phyloP scores from a whole-genome alignment of 2,329 filamentous ascomycete species.

The Fusarium buxicola region DNA sequence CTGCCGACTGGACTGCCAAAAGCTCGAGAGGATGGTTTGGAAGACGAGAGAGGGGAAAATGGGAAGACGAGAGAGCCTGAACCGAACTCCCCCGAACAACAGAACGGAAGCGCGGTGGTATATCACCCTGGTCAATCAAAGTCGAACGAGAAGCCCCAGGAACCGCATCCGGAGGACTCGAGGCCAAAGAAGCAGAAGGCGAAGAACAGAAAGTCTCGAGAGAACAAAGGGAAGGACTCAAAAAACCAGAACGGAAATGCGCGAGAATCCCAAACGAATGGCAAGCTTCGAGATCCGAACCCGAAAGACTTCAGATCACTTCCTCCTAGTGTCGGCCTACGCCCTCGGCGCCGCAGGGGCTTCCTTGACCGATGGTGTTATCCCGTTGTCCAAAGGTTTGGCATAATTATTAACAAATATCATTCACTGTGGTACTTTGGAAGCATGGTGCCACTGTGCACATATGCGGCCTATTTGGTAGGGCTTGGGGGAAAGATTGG shows the following conservation, averaged over 20 bases:
- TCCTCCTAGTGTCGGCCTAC: not conserved
- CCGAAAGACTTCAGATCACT: not conserved
- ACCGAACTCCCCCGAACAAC: not conserved
- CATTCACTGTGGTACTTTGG: conserved; percentile 8
- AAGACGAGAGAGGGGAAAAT: not conserved
- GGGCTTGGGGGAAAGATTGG: not conserved
- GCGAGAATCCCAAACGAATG: not conserved
- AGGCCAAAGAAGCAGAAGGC: not conserved
- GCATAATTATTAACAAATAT: not conserved
- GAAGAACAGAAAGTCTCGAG: conserved; percentile 2
- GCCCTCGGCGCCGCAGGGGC: not conserved
- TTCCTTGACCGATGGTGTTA: not conserved
- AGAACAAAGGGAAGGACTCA: not conserved
- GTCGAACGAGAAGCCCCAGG: not conserved
- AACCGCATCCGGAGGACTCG: not conserved
- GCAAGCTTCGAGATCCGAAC: not conserved
- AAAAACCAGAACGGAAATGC: conserved; percentile 2
- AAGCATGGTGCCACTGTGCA: conserved; percentile 16
- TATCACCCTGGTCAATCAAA: not conserved
- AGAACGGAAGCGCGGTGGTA: not conserved
- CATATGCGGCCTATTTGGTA: conserved; percentile 3
- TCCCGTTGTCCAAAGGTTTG: not conserved
- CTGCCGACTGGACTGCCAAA: not conserved
- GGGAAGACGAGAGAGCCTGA: not conserved
- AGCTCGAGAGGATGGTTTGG: not conserved